phyloP scores from a whole-genome alignment of 352 stramenopile genomes.

The Pythium brachiatum region DNA sequence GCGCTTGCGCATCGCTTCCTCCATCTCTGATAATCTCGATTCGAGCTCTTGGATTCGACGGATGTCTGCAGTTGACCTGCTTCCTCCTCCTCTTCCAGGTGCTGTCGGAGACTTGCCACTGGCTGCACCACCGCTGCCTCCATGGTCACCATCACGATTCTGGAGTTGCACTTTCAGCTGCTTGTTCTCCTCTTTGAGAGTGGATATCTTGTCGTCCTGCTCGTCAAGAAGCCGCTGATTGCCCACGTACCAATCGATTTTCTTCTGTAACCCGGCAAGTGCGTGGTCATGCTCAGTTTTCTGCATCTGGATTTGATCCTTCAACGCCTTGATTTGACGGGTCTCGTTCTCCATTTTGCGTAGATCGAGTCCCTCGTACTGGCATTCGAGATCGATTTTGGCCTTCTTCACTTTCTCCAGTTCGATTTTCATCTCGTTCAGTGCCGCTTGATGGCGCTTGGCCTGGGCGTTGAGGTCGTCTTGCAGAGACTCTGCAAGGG shows the following conservation, averaged over 20 bases:
- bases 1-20: conserved; percentile 68
- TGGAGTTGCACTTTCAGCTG: conserved; percentile 5
- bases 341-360: conserved; percentile 56
- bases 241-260: conserved; percentile 83
- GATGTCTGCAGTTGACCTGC: conserved; percentile 50
- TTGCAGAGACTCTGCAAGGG: conserved; percentile 43
- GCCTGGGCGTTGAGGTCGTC: conserved; percentile 50
- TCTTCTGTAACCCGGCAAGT: conserved; percentile 62
- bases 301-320: conserved; percentile 37
- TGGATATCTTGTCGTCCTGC: conserved; percentile 61
- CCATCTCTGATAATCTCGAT: conserved; percentile 55
- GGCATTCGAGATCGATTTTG: conserved; percentile 74
- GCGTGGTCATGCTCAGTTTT: conserved; percentile 54
- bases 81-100: background rate
- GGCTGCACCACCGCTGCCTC: background rate
- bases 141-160: background rate
- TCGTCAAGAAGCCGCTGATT: conserved; percentile 80
- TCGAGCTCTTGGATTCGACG: conserved; percentile 79
- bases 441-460: conserved; percentile 39
- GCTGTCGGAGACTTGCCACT: background rate
- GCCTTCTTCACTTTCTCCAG: conserved; percentile 78
- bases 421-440: conserved; percentile 71
- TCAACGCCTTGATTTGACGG: conserved; percentile 40
- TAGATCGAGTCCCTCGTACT: conserved; percentile 71
- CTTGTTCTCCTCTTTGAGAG: conserved; percentile 31